Conservation (phyloP, 1,284 basidiomycete species). For the Chalciporus sp. region DNA sequence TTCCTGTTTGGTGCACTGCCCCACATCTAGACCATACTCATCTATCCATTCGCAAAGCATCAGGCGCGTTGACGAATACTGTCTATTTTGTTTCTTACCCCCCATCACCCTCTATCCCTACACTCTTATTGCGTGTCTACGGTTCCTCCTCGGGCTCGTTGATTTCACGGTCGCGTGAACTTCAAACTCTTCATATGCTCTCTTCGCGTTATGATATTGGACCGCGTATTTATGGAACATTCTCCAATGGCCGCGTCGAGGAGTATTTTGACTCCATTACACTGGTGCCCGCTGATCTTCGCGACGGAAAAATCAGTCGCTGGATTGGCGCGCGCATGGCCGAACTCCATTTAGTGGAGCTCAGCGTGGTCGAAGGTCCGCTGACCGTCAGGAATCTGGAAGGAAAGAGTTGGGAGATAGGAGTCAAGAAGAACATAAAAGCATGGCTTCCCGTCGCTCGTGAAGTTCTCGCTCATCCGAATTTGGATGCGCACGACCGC, state of each 20-base stretch:
- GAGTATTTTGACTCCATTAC: slow-evolving; percentile 90
- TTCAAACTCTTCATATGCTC: slow-evolving; percentile 85
- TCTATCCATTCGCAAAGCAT: slow-evolving; percentile 77
- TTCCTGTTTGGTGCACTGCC: slow-evolving; percentile 58
- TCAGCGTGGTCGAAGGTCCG: slow-evolving; percentile 62
- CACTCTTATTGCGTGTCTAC: slow-evolving; percentile 86
- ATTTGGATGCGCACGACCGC: slow-evolving; percentile 44
- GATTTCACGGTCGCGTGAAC: slow-evolving; percentile 83
- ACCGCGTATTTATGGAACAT: slow-evolving; percentile 91
- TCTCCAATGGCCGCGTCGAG: slow-evolving; percentile 90
- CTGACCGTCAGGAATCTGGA: slow-evolving; percentile 41
- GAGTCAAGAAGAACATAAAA: slow-evolving; percentile 60
- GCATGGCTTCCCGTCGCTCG: slow-evolving; percentile 68
- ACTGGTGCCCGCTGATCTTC: slow-evolving; percentile 74
- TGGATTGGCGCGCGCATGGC: slow-evolving; percentile 92
- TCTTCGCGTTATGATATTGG: slow-evolving; percentile 87
- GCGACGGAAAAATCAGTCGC: slow-evolving; percentile 71
- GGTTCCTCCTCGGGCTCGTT: slow-evolving; percentile 83
- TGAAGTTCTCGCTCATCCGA: slow-evolving; percentile 60
- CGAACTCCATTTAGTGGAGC: slow-evolving; percentile 89
- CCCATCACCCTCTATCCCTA: slow-evolving; percentile 53
- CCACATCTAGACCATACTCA: slow-evolving; percentile 48
- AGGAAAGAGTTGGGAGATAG: slow-evolving; percentile 57
- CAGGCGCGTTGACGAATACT: slow-evolving; percentile 90
- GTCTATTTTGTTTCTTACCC: slow-evolving; percentile 89